phyloP scores from a whole-genome alignment of 2,329 filamentous ascomycete species.

The Fusarium nelsonii region DNA sequence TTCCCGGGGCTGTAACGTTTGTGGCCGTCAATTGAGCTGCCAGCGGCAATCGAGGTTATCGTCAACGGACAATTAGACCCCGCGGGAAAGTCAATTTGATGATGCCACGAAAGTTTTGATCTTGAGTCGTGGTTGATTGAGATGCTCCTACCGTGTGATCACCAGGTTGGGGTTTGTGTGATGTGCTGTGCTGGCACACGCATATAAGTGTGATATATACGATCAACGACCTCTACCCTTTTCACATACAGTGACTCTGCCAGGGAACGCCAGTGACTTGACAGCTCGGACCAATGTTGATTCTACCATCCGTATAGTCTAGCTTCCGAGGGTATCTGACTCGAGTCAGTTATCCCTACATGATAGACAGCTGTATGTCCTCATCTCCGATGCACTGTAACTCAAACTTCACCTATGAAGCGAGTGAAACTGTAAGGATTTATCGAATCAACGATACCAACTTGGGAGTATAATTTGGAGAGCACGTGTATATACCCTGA shows the following conservation, averaged over 20 bases:
- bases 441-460: not conserved
- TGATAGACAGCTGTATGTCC: not conserved
- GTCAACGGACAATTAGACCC: not conserved
- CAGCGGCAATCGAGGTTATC: constrained; percentile 3
- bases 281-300: not conserved
- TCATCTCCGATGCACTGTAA: constrained; percentile 2
- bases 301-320: not conserved
- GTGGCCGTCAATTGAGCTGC: not conserved
- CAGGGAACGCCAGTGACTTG: not conserved
- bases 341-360: constrained; percentile 4
- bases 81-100: not conserved
- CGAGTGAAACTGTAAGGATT: not conserved
- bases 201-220: not conserved
- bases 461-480: not conserved
- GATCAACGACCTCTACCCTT: not conserved
- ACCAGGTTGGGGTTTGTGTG: not conserved
- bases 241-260: not conserved
- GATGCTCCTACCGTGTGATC: not conserved
- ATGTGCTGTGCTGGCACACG: not conserved
- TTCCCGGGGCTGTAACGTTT: not conserved
- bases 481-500: not conserved
- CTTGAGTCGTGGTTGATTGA: not conserved
- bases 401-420: not conserved
- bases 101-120: not conserved
- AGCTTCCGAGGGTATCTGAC: not conserved